Conservation (phyloP, 805 yeast species). For the Sporopachydermia lactativora region DNA sequence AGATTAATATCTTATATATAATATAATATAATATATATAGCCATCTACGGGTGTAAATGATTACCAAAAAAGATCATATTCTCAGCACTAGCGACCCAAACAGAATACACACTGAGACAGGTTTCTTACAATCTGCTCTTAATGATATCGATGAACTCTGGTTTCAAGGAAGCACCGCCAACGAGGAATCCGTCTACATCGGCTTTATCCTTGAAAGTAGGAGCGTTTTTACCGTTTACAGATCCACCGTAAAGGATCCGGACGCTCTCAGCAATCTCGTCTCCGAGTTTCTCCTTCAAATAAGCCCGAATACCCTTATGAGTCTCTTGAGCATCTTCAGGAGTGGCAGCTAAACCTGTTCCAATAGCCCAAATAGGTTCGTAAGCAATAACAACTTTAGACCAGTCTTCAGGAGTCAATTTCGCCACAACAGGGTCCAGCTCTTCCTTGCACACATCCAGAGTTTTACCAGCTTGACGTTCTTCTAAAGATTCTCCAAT, state of each 20-base stretch:
- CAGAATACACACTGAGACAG: neutral
- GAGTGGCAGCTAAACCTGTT: constrained; percentile 97
- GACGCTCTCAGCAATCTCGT: constrained; percentile 55
- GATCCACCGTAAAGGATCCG: constrained; percentile 98
- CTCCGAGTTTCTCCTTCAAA: constrained; percentile 66
- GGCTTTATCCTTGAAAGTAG: constrained; percentile 76
- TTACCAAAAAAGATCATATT: no score
- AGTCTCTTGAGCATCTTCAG: constrained; percentile 94
- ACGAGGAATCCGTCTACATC: constrained; percentile 98
- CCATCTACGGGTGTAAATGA: no score
- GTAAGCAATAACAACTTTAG: constrained; percentile 86
- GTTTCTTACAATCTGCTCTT: constrained; percentile 22
- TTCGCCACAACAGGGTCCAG: constrained; percentile 74
- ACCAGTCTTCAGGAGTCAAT: constrained; percentile 63
- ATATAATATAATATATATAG: no score
- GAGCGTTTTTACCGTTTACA: constrained; percentile 89
- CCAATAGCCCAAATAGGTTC: constrained; percentile 99
- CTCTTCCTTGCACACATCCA: constrained; percentile 80
- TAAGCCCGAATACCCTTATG: constrained; percentile 80
- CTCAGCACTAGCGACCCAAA: no score
- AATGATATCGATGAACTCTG: constrained; percentile 92
- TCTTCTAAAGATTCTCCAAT: constrained; percentile 96
- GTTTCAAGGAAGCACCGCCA: constrained; percentile 98
- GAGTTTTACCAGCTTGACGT: constrained; percentile 79
- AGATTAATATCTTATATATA: no score